These are phyloP conservation scores for Zygoascus biomembranicola DNA, from an alignment of 805 yeast genomes.

Conservation along the genomic window DNA sequence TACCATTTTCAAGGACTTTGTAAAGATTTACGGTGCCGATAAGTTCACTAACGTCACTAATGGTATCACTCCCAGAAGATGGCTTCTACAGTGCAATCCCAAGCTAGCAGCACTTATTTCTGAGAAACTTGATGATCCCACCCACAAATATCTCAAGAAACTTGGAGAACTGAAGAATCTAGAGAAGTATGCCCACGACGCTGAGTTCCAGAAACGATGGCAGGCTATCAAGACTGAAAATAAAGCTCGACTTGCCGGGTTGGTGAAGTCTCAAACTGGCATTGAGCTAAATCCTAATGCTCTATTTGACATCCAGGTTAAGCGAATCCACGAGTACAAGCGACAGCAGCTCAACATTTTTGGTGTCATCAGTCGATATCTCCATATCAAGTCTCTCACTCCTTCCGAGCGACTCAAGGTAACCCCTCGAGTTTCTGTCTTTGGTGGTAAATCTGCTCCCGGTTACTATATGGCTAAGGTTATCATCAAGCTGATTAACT, in stretches of 20 bases:
- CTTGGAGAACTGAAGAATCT: slow-evolving; percentile 59
- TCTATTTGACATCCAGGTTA: slow-evolving; percentile 85
- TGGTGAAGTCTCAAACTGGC: slow-evolving; percentile 55
- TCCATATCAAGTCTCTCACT: slow-evolving; percentile 62
- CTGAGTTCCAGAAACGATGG: slow-evolving; percentile 64
- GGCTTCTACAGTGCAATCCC: slow-evolving; percentile 93
- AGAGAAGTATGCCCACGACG: slow-evolving; percentile 60
- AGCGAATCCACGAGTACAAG: slow-evolving; percentile 92
- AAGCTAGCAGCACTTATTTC: slow-evolving; percentile 65
- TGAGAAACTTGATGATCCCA: slow-evolving; percentile 42
- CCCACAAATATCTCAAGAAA: slow-evolving; percentile 56
- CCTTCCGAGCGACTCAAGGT: slow-evolving; percentile 52
- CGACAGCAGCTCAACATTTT: slow-evolving; percentile 90
- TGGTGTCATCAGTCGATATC: slow-evolving; percentile 78
- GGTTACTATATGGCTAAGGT: slow-evolving; percentile 94
- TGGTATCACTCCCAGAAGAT: slow-evolving; percentile 94
- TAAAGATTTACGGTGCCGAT: slow-evolving; percentile 67
- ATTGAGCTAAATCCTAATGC: slow-evolving; percentile 64
- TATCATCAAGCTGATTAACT: slow-evolving; percentile 75
- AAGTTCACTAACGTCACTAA: slow-evolving; percentile 89
- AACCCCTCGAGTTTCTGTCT: slow-evolving; percentile 68
- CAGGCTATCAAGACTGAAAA: slow-evolving; percentile 58
- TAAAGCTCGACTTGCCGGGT: slow-evolving; percentile 56
- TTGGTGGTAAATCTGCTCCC: slow-evolving; percentile 98
- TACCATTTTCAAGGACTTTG: slow-evolving; percentile 86